phyloP scores from a whole-genome alignment of 2,329 filamentous ascomycete species.

The Verticillium dahliae region DNA sequence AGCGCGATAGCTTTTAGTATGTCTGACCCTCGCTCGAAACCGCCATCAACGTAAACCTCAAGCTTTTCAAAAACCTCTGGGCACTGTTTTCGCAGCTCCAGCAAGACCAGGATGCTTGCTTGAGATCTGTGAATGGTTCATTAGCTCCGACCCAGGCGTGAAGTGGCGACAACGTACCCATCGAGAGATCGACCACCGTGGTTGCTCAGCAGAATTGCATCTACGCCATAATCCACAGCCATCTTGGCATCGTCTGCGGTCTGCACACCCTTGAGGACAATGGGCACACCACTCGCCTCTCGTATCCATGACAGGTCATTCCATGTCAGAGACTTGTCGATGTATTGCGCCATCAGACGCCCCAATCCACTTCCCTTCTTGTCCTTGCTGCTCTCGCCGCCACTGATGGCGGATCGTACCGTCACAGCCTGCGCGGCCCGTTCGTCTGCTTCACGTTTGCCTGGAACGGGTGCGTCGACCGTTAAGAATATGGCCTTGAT shows the following conservation, averaged over 20 bases:
- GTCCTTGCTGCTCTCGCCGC: constrained; percentile 37
- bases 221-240: constrained; percentile 52
- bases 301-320: constrained; percentile 59
- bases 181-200: constrained; percentile 58
- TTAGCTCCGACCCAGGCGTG: constrained; percentile 34
- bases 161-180: constrained; percentile 33
- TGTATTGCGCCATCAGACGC: constrained; percentile 41
- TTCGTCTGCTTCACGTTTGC: constrained; percentile 51
- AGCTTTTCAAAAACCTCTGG: constrained; percentile 53
- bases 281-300: constrained; percentile 42
- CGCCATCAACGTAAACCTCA: constrained; percentile 60
- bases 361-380: constrained; percentile 47
- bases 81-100: constrained; percentile 57
- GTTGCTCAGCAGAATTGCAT: constrained; percentile 65
- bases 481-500: constrained; percentile 47
- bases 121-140: no score
- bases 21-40: constrained; percentile 59
- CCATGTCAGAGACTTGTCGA: constrained; percentile 50
- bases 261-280: constrained; percentile 68
- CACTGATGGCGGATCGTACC: constrained; percentile 27
- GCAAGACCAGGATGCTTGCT: constrained; percentile 20
- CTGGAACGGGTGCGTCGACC: constrained; percentile 47
- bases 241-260: constrained; percentile 54
- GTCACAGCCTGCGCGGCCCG: constrained; percentile 39
- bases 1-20: constrained; percentile 62